Evolutionary conservation across 2,329 filamentous ascomycete genomes (phyloP).

Genomic region (Ophiocordyceps robertsii): DNA sequence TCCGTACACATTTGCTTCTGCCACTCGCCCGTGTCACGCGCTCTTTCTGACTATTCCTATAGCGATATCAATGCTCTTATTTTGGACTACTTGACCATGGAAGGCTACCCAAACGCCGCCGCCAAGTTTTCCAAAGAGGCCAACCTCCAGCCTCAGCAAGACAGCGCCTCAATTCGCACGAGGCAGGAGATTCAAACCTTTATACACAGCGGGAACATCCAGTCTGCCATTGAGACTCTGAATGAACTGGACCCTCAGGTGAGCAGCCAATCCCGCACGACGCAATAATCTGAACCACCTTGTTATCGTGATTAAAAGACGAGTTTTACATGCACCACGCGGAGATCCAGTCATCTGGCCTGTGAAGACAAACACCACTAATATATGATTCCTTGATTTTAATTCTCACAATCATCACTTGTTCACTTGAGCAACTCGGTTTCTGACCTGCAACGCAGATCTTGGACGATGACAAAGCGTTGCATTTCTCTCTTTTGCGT

Average conservation of each 20-base stretch:
- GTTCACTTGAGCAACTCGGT: neutral
- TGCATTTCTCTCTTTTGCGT: slow-evolving; percentile 83
- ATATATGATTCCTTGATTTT: slow-evolving; percentile 19
- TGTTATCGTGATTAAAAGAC: slow-evolving; percentile 70
- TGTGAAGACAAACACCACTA: slow-evolving; percentile 79
- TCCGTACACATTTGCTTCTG: slow-evolving; percentile 1
- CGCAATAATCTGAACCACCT: neutral
- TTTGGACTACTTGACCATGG: slow-evolving; percentile 92
- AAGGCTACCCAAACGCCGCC: slow-evolving; percentile 86
- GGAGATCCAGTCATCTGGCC: slow-evolving; percentile 63
- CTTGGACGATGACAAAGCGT: slow-evolving; percentile 63
- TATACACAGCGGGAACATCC: slow-evolving; percentile 77
- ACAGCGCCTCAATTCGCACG: slow-evolving; percentile 58
- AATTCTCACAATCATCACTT: neutral
- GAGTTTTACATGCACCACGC: slow-evolving; percentile 99
- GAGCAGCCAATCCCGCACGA: slow-evolving; percentile 23
- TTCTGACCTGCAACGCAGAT: slow-evolving; percentile 44
- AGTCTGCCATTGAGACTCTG: slow-evolving; percentile 71
- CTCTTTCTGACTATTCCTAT: slow-evolving; percentile 13
- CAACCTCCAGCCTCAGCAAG: slow-evolving; percentile 63
- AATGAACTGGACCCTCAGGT: slow-evolving; percentile 90
- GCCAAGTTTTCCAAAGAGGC: slow-evolving; percentile 90
- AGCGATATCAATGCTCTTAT: slow-evolving; percentile 95
- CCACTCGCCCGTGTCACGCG: neutral
- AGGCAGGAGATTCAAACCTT: slow-evolving; percentile 73